Percentiles rank a stretch among this genome's conserved stretches.
Evolutionary conservation across 208 protist species (phyloP).

Genomic region (Crithidia thermophila): DNA sequence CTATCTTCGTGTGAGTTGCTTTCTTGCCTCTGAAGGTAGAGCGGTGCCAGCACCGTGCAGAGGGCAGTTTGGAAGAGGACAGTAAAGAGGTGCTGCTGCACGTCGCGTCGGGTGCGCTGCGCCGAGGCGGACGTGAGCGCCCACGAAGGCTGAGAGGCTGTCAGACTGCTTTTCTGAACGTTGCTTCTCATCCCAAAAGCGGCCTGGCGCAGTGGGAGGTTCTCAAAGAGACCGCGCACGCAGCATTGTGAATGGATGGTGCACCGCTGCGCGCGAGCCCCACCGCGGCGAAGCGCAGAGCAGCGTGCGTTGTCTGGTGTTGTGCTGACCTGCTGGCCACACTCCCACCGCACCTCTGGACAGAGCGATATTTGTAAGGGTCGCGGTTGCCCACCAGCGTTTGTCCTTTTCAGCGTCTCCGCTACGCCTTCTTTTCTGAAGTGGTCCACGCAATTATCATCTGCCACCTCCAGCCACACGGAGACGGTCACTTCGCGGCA

Average conservation of each 20-base stretch:
- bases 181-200: constrained; percentile 2
- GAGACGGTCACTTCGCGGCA: constrained; percentile 21
- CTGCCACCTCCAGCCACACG: background rate
- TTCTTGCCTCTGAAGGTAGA: constrained; percentile 14
- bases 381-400: no score
- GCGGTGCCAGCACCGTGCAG: constrained; percentile 31
- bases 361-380: background rate
- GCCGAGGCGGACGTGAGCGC: constrained; percentile 17
- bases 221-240: constrained; percentile 44
- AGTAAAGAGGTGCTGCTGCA: constrained; percentile 24
- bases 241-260: no score
- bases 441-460: background rate
- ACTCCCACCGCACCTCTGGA: constrained; percentile 13
- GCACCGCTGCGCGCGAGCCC: no score
- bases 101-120: constrained; percentile 22
- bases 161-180: background rate
- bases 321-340: constrained; percentile 7
- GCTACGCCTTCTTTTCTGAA: no score
- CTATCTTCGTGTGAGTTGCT: background rate
- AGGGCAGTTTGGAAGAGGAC: constrained; percentile 26
- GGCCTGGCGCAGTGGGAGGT: constrained; percentile 45
- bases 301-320: background rate
- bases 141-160: constrained; percentile 6
- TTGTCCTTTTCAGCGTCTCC: no score
- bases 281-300: no score